These are phyloP conservation scores for Picochlorum sp. DNA, from an alignment of 139 green algal species.

Conservation along the genomic window DNA sequence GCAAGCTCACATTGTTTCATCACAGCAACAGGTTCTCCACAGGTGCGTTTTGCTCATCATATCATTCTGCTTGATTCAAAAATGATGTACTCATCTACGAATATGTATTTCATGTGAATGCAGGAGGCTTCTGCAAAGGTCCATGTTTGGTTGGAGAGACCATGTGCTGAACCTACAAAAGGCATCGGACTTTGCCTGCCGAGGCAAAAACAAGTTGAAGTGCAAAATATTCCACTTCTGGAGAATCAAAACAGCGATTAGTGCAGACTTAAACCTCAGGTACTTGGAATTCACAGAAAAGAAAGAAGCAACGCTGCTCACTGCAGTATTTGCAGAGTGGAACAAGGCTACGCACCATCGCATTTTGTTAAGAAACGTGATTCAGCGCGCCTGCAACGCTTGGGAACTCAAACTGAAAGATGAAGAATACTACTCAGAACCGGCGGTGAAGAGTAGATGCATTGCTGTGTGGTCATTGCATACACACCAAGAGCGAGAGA, in stretches of 20 bases:
- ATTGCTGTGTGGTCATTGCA: too few species aligned
- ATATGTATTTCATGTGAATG: too few species aligned
- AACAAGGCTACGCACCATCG: not conserved
- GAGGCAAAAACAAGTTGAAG: not conserved
- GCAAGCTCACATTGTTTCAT: too few species aligned
- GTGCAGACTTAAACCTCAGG: not conserved
- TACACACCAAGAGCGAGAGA: too few species aligned
- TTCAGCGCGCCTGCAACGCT: not conserved
- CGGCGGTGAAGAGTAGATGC: too few species aligned
- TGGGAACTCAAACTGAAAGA: not conserved
- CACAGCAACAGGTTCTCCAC: too few species aligned
- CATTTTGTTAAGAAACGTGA: not conserved
- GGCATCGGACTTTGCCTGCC: not conserved
- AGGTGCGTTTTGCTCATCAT: too few species aligned
- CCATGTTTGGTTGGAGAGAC: not conserved
- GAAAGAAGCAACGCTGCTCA: not conserved
- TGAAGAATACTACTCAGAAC: not conserved
- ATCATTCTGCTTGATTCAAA: too few species aligned
- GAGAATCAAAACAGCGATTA: not conserved
- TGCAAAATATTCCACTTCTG: not conserved
- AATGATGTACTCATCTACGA: too few species aligned
- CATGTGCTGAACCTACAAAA: not conserved
- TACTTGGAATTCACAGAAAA: not conserved
- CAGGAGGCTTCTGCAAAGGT: too few species aligned
- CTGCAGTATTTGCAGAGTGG: not conserved